A percentile compares a stretch with the other conserved stretches of the same genome.
Evolutionary conservation across 768 basidiomycete genomes (phyloP).

Genomic region (Suillus subalutaceus): DNA sequence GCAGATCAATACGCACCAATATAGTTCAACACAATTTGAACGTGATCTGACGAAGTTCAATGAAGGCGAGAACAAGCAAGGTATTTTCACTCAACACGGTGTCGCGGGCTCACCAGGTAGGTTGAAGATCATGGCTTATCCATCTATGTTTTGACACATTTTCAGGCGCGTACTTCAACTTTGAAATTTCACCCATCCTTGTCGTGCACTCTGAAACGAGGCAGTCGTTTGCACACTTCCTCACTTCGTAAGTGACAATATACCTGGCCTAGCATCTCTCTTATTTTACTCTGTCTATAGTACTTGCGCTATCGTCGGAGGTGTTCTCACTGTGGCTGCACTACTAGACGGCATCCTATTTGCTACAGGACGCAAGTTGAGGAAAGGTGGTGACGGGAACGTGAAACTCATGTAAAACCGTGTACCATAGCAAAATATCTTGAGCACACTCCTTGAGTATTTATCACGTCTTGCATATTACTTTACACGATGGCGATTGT

Average conservation of each 20-base stretch:
- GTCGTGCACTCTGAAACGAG: constrained; percentile 89
- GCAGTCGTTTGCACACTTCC: constrained; percentile 96
- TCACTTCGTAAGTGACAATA: constrained; percentile 81
- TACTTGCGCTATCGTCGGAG: constrained; percentile 97
- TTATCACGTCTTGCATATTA: constrained; percentile 10
- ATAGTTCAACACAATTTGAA: constrained; percentile 95
- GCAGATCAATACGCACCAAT: constrained; percentile 89
- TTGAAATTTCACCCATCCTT: constrained; percentile 95
- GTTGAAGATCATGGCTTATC: constrained; percentile 6
- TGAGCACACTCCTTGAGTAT: constrained; percentile 21
- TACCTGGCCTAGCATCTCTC: background rate
- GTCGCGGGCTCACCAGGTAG: constrained; percentile 69
- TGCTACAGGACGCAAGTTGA: constrained; percentile 74
- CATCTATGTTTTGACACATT: constrained; percentile 6
- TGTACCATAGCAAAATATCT: constrained; percentile 10
- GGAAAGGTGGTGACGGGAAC: constrained; percentile 49
- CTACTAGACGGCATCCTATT: constrained; percentile 88
- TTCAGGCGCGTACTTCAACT: constrained; percentile 84
- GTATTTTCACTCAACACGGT: constrained; percentile 77
- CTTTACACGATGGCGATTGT: background rate
- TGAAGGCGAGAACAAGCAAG: constrained; percentile 58
- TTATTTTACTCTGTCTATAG: constrained; percentile 41
- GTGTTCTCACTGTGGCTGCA: constrained; percentile 92
- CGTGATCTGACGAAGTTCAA: constrained; percentile 77
- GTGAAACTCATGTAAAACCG: constrained; percentile 35